phyloP scores from a whole-genome alignment of 768 basidiomycete genomes.

The Boletus huronensis region DNA sequence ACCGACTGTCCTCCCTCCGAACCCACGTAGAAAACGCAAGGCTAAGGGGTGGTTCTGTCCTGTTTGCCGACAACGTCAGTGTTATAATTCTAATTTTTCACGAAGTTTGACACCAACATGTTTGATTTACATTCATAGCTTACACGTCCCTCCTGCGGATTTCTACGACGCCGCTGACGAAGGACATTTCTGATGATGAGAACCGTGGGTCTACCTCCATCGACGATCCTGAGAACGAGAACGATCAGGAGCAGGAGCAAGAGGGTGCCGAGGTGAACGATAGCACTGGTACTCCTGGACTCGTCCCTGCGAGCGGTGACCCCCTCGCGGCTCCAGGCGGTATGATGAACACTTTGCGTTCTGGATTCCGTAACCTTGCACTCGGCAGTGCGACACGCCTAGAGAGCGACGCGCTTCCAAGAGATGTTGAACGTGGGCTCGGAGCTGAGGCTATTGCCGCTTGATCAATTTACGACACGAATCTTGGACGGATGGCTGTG shows the following conservation, averaged over 20 bases:
- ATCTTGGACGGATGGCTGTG: neutral
- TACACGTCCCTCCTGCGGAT: constrained; percentile 87
- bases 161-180: constrained; percentile 60
- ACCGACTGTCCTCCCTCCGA: constrained; percentile 29
- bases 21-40: constrained; percentile 77
- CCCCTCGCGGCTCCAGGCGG: constrained; percentile 13
- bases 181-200: constrained; percentile 35
- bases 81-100: neutral
- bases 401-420: constrained; percentile 28
- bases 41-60: constrained; percentile 98
- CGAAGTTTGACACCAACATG: neutral
- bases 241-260: neutral
- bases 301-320: constrained; percentile 1
- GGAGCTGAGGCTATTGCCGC: constrained; percentile 5
- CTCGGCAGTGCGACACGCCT: constrained; percentile 11
- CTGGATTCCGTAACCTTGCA: constrained; percentile 27
- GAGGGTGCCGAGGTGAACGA: constrained; percentile 10
- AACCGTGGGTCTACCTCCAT: constrained; percentile 23
- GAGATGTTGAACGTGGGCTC: constrained; percentile 28
- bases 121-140: constrained; percentile 40
- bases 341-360: constrained; percentile 26
- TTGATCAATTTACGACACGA: constrained; percentile 1
- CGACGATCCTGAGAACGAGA: constrained; percentile 27
- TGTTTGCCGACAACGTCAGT: constrained; percentile 90
- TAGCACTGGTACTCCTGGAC: neutral